Percentiles rank a stretch among this genome's conserved stretches.
Evolutionary conservation across 1,284 basidiomycete species (phyloP).

Genomic region (Gomphus bonarii): DNA sequence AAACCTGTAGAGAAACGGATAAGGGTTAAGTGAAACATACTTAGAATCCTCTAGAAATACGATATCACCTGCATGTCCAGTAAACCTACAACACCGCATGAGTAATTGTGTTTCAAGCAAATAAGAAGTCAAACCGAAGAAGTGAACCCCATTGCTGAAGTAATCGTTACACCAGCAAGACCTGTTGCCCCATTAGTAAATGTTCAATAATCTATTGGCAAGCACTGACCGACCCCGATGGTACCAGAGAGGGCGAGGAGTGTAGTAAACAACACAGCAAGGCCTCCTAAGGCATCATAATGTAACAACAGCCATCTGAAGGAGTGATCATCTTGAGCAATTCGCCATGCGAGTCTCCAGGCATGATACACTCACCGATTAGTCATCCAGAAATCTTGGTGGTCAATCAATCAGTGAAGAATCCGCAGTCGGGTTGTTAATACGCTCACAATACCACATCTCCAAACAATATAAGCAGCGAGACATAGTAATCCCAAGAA

Average conservation of each 20-base stretch:
- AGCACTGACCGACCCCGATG: conserved; percentile 6
- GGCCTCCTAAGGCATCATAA: conserved; percentile 9
- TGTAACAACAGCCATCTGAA: conserved; percentile 20
- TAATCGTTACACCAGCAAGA: conserved; percentile 15
- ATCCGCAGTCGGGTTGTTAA: not conserved
- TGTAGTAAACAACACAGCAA: conserved; percentile 12
- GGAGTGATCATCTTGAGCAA: not conserved
- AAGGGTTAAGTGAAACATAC: not conserved
- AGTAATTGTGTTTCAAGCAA: not conserved
- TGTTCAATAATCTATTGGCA: not conserved
- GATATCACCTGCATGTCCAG: conserved; percentile 10
- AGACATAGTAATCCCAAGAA: not conserved
- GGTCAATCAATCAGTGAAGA: conserved; percentile 8
- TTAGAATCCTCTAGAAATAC: not conserved
- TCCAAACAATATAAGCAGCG: not conserved
- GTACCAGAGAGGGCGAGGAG: conserved; percentile 12
- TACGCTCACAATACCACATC: conserved; percentile 13
- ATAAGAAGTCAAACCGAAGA: not conserved
- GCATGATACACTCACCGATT: not conserved
- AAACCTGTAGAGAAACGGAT: not conserved
- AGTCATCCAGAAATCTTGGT: conserved; percentile 18
- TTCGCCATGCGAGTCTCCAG: not conserved
- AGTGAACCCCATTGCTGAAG: conserved; percentile 15
- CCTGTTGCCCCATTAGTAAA: not conserved
- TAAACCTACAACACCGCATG: conserved; percentile 4